phyloP scores from a whole-genome alignment of 2,329 filamentous ascomycete genomes.

The Graphilbum fragrans region DNA sequence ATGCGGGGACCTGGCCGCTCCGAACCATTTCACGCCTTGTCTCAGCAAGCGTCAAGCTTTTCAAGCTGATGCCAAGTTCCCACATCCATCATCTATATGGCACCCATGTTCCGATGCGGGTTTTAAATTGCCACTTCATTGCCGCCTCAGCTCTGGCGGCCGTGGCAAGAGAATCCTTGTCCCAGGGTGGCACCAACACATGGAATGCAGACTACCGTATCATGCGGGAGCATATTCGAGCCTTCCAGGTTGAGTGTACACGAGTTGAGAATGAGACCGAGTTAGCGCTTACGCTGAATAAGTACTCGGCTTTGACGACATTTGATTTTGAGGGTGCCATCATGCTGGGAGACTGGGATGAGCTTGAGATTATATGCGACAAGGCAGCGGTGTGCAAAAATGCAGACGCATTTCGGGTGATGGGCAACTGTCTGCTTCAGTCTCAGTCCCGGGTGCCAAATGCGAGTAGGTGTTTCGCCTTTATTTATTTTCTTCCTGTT shows the following conservation, averaged over 20 bases:
- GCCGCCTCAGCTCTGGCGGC: slow-evolving; percentile 37
- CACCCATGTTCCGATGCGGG: slow-evolving; percentile 39
- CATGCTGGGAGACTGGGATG: slow-evolving; percentile 54
- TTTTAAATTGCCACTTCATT: slow-evolving; percentile 62
- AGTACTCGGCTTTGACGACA: slow-evolving; percentile 54
- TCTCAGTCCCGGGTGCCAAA: slow-evolving; percentile 25
- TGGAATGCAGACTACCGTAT: slow-evolving; percentile 45
- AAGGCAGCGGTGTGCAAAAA: slow-evolving; percentile 32
- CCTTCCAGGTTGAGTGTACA: slow-evolving; percentile 39
- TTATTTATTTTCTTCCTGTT: too few relatives aligned
- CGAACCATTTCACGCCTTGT: slow-evolving; percentile 43
- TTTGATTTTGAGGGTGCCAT: slow-evolving; percentile 72
- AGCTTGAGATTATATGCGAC: slow-evolving; percentile 47
- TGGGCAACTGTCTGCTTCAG: slow-evolving; percentile 53
- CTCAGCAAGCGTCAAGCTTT: slow-evolving; percentile 37
- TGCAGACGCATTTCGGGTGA: slow-evolving; percentile 41
- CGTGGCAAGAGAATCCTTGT: slow-evolving; percentile 26
- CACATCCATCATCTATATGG: too few relatives aligned
- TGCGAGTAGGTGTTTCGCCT: slow-evolving; percentile 1
- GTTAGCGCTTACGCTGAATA: slow-evolving; percentile 41
- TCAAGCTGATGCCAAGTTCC: slow-evolving; percentile 30
- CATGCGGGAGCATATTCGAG: slow-evolving; percentile 46
- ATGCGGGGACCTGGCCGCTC: slow-evolving; percentile 42
- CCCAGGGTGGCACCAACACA: background rate
- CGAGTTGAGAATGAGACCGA: slow-evolving; percentile 28